phyloP scores from a whole-genome alignment of 1,284 basidiomycete genomes.

The Naganishia sp. region DNA sequence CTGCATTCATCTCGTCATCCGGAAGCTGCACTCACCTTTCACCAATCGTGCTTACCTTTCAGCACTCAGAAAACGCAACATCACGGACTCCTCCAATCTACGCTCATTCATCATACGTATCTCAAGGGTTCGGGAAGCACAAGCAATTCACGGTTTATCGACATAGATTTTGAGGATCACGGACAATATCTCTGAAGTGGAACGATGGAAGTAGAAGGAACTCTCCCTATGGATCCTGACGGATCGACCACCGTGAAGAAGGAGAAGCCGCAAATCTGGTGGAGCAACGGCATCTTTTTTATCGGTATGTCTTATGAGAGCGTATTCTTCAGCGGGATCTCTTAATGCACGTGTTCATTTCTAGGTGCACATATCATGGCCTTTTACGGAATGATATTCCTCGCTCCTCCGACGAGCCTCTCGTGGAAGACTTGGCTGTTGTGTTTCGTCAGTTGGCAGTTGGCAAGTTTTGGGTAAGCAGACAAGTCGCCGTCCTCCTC shows the following conservation, averaged over 20 bases:
- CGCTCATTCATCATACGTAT: too few relatives aligned
- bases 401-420: conserved; percentile 57
- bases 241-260: background rate
- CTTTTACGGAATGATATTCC: conserved; percentile 59
- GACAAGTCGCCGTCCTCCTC: background rate
- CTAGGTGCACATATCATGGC: conserved; percentile 63
- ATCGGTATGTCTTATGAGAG: conserved; percentile 41
- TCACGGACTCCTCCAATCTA: too few relatives aligned
- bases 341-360: background rate
- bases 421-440: conserved; percentile 59
- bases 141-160: too few relatives aligned
- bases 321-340: background rate
- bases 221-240: background rate
- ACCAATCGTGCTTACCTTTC: too few relatives aligned
- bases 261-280: conserved; percentile 29
- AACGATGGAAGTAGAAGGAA: background rate
- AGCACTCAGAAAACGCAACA: too few relatives aligned
- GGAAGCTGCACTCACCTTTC: too few relatives aligned
- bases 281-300: conserved; percentile 66
- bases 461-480: conserved; percentile 70
- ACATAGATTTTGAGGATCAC: too few relatives aligned
- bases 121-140: too few relatives aligned
- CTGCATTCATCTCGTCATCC: background rate
- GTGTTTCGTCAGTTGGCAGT: conserved; percentile 65
- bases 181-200: too few relatives aligned